Percentiles rank a stretch among this genome's conserved stretches.
phyloP scores from a whole-genome alignment of 2,329 filamentous ascomycete genomes.

The Calonectria naviculata region DNA sequence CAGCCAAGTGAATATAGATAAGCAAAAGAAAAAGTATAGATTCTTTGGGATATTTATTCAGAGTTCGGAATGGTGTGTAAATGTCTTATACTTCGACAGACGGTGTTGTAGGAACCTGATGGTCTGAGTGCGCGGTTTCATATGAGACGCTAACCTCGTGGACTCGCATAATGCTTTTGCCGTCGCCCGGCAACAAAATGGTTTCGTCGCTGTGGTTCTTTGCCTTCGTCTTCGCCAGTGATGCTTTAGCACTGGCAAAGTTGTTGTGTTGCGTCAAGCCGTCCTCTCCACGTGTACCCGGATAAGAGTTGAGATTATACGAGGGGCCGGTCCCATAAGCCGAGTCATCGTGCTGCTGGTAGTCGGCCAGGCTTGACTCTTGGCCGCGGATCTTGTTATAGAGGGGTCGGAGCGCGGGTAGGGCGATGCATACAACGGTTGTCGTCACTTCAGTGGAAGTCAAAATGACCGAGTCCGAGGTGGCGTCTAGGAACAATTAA shows the following conservation, averaged over 20 bases:
- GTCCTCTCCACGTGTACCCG: neutral
- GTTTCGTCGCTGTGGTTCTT: slow-evolving; percentile 29
- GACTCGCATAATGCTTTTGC: slow-evolving; percentile 19
- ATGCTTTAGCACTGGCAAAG: slow-evolving; percentile 9
- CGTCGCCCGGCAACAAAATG: slow-evolving; percentile 17
- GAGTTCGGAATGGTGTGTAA: neutral
- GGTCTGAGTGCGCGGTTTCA: slow-evolving; percentile 5
- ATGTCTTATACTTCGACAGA: neutral
- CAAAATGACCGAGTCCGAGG: slow-evolving; percentile 24
- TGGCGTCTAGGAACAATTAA: slow-evolving; percentile 2
- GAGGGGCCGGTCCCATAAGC: slow-evolving; percentile 11
- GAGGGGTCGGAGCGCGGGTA: slow-evolving; percentile 15
- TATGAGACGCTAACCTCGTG: slow-evolving; percentile 27
- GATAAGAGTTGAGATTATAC: slow-evolving; percentile 14
- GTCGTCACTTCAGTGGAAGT: slow-evolving; percentile 27
- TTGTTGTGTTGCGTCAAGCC: slow-evolving; percentile 4
- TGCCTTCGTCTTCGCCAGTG: neutral
- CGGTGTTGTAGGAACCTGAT: neutral
- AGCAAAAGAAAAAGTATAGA: neutral
- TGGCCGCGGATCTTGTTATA: slow-evolving; percentile 26
- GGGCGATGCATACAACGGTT: slow-evolving; percentile 20
- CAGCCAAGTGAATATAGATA: no score
- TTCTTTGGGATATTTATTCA: neutral
- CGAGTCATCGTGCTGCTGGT: slow-evolving; percentile 26
- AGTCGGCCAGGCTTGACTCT: slow-evolving; percentile 23